Conservation (phyloP, 208 protist species). For the Crithidia mellificae region DNA sequence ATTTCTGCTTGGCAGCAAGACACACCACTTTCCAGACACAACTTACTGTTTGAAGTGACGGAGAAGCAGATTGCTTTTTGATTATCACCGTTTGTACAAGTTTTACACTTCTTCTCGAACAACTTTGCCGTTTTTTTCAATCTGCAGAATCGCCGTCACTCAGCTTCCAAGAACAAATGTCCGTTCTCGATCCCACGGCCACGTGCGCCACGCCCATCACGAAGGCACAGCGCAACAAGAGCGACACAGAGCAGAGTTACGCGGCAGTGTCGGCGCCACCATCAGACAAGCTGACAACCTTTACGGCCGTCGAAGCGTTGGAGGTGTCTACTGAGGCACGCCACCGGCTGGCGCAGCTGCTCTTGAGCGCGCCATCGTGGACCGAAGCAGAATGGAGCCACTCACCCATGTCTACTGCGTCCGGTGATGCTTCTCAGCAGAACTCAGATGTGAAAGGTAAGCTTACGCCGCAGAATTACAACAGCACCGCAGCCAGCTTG, state of each 20-base stretch:
- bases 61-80: too few relatives aligned
- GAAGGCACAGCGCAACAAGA: not conserved
- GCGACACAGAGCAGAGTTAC: not conserved
- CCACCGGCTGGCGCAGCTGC: not conserved
- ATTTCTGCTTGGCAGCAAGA: too few relatives aligned
- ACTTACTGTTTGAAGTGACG: too few relatives aligned
- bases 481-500: too few relatives aligned
- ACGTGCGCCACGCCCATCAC: constrained; percentile 10
- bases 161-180: not conserved
- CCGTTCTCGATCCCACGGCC: not conserved
- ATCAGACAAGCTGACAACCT: not conserved
- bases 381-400: not conserved
- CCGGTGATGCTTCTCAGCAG: not conserved
- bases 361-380: not conserved
- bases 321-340: not conserved
- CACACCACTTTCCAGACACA: too few relatives aligned
- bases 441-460: too few relatives aligned
- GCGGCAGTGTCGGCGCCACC: not conserved
- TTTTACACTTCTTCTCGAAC: too few relatives aligned
- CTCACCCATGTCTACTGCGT: not conserved
- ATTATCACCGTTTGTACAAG: too few relatives aligned
- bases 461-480: not conserved
- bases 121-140: too few relatives aligned
- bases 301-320: not conserved
- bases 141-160: too few relatives aligned